Conservation (phyloP, 192 early-diverging fungal species). For the Oehlia diaphana region DNA sequence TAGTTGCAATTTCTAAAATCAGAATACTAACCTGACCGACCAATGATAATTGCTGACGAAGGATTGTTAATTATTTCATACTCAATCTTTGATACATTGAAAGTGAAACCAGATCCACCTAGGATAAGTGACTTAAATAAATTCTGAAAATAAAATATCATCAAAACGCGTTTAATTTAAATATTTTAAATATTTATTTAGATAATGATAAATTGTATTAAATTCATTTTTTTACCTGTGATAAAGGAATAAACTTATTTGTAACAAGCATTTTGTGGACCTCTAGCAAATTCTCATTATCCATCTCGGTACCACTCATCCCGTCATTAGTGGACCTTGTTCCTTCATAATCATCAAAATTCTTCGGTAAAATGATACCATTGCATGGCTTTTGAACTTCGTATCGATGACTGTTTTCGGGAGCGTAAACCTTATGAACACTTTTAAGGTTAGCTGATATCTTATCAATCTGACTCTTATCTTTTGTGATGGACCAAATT, state of each 20-base stretch:
- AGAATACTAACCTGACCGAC: slow-evolving; percentile 22
- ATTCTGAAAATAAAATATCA: background rate
- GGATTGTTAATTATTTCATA: slow-evolving; percentile 22
- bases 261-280: background rate
- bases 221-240: background rate
- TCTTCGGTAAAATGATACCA: slow-evolving; percentile 10
- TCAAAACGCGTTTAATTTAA: background rate
- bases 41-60: slow-evolving; percentile 20
- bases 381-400: background rate
- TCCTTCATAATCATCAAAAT: background rate
- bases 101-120: slow-evolving; percentile 15
- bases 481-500: background rate
- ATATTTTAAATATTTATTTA: background rate
- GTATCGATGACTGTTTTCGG: background rate
- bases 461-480: background rate
- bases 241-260: slow-evolving; percentile 12
- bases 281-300: background rate
- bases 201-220: no score
- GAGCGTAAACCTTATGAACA: background rate
- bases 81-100: slow-evolving; percentile 18
- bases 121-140: slow-evolving; percentile 18
- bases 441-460: background rate
- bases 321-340: background rate
- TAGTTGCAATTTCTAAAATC: background rate
- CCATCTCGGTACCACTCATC: background rate